Base-by-base conservation (phyloP, 1,139 yeast species). In the Scheffersomyces quercinus region DNA sequence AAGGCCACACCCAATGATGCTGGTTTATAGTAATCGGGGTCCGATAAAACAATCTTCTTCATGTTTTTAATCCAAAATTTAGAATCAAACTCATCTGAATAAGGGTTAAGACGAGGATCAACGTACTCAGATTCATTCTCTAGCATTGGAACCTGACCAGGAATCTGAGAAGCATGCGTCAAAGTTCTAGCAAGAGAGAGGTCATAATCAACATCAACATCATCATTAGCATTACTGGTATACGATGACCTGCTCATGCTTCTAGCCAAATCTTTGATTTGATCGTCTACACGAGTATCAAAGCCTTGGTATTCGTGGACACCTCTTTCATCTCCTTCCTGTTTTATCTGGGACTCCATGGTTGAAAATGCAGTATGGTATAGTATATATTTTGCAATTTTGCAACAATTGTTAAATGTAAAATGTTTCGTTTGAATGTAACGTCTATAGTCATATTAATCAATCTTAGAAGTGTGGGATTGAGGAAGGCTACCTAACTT, bases 61-160 rank as follows among this genome's bases (percentile, higher is more conserved):
- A 78, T 79, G 41, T 86, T 93, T 12, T 67, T 63, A n/a, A 81
- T 56, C 57, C 95, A 88, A 3, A 81, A 36, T 41, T 45, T 53
- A 43, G 51, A 59, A 14, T 51, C 36, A 28, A 56, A 62, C 54
- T 55, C 54, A 8, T 51, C 56, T n/a, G 49, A 48, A 3, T 53
- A 44, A 4, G 63, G 53, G 11, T 45, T 38, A 4, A 48, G 41
- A 16, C 45, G 48, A n/a, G 29, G 35, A 10, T 57, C 60, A 26
- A 65, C 55, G 8, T 52, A 53, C 10, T 37, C 42, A n/a, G 14
- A 40, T 38, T 35, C 41, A 30, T 26, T 14, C 35, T 38, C 43
- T 28, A 45, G 33, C 6, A 43, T 35, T 3, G 40, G 39, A 3
- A 31, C 31, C 15, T 28, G 12, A 7, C 26, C 20, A 14, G 39